Evolutionary conservation across 1,284 basidiomycete species (phyloP).

Genomic region (Trametes sp.): DNA sequence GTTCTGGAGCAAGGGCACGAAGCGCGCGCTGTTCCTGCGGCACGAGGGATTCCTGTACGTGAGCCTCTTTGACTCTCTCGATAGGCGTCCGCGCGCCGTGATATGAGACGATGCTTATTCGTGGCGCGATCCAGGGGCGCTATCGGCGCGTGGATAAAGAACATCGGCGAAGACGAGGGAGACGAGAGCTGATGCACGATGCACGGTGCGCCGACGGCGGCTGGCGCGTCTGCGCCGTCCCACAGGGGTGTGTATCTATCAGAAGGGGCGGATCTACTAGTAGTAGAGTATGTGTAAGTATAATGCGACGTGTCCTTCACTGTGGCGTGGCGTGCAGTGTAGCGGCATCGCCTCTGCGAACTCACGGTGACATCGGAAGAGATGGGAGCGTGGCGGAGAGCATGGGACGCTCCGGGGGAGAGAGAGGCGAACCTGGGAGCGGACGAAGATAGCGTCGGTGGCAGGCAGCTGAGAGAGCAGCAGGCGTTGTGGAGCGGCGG

Average conservation of each 20-base stretch:
- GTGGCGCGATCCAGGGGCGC: conserved; percentile 64
- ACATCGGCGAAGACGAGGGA: conserved; percentile 58
- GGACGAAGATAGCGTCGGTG: neutral
- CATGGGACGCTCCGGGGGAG: conserved; percentile 1
- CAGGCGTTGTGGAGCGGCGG: conserved; percentile 26
- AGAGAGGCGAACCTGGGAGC: neutral
- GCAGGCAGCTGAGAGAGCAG: neutral
- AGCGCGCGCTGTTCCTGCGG: conserved; percentile 94
- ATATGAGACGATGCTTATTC: conserved; percentile 13
- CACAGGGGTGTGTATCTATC: conserved; percentile 15
- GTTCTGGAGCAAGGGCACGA: conserved; percentile 99
- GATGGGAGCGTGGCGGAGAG: neutral
- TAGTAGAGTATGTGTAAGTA: conserved; percentile 31
- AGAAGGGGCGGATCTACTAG: conserved; percentile 24
- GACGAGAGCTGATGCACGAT: neutral
- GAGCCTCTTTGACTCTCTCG: neutral
- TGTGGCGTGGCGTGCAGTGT: conserved; percentile 16
- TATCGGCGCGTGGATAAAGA: conserved; percentile 97
- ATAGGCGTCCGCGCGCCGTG: conserved; percentile 12
- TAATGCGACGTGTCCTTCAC: conserved; percentile 19
- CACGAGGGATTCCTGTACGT: conserved; percentile 98
- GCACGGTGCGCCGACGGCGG: neutral
- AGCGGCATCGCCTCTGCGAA: conserved; percentile 11
- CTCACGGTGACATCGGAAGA: conserved; percentile 14
- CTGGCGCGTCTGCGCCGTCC: too few species aligned